These are phyloP conservation scores for Trametes versicolor DNA, from an alignment of 1,284 basidiomycete species.

Conservation along the genomic window DNA sequence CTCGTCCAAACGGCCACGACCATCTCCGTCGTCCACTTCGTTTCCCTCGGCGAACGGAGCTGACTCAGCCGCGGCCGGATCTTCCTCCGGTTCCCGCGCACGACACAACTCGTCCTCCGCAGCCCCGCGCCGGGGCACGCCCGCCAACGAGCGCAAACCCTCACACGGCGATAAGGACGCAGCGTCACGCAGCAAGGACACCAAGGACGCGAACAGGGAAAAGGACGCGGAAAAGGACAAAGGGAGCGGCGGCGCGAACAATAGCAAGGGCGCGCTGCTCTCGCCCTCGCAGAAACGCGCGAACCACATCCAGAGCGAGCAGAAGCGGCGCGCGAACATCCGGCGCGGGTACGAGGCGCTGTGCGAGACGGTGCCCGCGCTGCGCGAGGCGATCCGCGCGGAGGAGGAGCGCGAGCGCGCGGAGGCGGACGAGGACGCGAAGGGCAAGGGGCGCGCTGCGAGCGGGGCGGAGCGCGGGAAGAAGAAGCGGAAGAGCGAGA, in stretches of 20 bases:
- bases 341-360: conserved; percentile 88
- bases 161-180: too few species aligned
- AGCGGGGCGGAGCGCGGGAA: conserved; percentile 38
- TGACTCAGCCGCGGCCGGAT: conserved; percentile 23
- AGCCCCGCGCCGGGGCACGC: conserved; percentile 12
- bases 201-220: not conserved
- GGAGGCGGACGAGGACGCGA: conserved; percentile 16
- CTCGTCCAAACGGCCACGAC: conserved; percentile 37
- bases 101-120: conserved; percentile 22
- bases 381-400: conserved; percentile 77
- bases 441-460: conserved; percentile 32
- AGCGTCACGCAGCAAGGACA: not conserved
- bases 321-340: conserved; percentile 93
- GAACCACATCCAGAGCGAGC: conserved; percentile 91
- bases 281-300: conserved; percentile 86
- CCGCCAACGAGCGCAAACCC: conserved; percentile 1
- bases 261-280: conserved; percentile 46
- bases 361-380: conserved; percentile 81
- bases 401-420: conserved; percentile 61
- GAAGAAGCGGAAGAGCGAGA: conserved; percentile 49
- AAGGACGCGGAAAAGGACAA: not conserved
- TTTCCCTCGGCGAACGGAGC: conserved; percentile 23
- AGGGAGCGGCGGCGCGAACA: conserved; percentile 1
- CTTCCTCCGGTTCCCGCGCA: conserved; percentile 13
- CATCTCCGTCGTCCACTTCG: conserved; percentile 31